Evolutionary conservation across 2,329 filamentous ascomycete species (phyloP).

Genomic region (Colletotrichum caudatum): DNA sequence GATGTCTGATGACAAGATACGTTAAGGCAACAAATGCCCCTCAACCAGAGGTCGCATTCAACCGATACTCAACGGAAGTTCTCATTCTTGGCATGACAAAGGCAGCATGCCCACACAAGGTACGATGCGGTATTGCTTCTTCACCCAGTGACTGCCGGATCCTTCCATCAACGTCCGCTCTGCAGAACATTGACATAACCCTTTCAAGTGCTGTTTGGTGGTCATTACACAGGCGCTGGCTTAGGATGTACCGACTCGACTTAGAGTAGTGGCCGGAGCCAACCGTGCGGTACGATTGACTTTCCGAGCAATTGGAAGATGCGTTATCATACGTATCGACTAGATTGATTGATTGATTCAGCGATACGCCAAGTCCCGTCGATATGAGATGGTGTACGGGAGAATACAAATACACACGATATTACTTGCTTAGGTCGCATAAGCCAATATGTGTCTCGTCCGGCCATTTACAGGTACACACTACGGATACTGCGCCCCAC

Average conservation of each 20-base stretch:
- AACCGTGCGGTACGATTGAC: background rate
- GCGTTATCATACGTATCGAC: background rate
- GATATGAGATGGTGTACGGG: background rate
- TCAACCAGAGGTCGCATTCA: background rate
- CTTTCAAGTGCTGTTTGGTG: background rate
- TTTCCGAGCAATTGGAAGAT: background rate
- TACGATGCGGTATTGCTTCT: background rate
- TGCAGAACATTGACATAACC: background rate
- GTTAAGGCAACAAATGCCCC: background rate
- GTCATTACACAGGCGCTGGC: background rate
- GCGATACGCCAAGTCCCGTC: background rate
- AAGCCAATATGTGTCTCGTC: conserved; percentile 5
- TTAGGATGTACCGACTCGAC: background rate
- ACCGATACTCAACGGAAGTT: background rate
- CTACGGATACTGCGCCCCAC: background rate
- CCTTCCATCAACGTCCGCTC: no score
- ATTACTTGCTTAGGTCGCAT: background rate
- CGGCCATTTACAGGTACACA: background rate
- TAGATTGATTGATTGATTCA: background rate
- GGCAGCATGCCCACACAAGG: background rate
- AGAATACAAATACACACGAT: background rate
- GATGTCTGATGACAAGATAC: background rate
- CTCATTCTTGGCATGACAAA: background rate
- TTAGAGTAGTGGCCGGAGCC: background rate
- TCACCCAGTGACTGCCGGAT: background rate